A percentile compares a stretch with the other conserved stretches of the same genome.
Conservation (phyloP, 2,329 filamentous ascomycete genomes). For the Chrysoporthe cubensis region DNA sequence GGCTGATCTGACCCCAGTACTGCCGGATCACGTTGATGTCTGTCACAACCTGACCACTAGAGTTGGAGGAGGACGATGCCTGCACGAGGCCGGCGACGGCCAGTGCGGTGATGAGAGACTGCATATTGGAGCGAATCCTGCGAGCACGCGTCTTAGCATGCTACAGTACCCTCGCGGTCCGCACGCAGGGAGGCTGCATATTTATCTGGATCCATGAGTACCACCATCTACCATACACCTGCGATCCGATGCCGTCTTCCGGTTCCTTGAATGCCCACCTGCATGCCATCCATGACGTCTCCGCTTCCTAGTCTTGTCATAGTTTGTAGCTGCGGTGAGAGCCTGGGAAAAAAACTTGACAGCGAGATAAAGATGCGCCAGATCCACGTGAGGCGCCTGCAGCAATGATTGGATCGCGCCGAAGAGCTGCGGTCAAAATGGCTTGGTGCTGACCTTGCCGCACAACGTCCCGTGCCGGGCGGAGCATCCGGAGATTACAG, state of each 20-base stretch:
- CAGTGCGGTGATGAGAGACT: neutral
- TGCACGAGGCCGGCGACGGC: constrained; percentile 9
- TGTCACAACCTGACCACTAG: constrained; percentile 30
- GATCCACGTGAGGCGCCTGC: constrained; percentile 1
- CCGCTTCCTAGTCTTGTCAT: neutral
- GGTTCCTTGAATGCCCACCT: neutral
- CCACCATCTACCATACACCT: neutral
- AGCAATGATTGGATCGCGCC: neutral
- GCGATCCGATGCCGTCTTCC: neutral
- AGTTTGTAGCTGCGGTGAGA: neutral
- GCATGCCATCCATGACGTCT: constrained; percentile 15
- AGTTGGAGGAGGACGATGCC: constrained; percentile 9
- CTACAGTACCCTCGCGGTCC: neutral
- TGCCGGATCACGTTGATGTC: constrained; percentile 37
- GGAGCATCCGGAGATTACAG: neutral
- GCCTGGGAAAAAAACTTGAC: neutral
- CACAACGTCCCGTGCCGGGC: neutral
- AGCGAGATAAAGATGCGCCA: constrained; percentile 4
- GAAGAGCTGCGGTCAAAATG: neutral
- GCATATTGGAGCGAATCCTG: neutral
- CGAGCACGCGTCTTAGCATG: neutral
- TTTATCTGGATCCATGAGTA: neutral
- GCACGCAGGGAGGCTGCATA: neutral
- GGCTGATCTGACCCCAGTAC: constrained; percentile 51
- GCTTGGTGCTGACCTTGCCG: neutral